These are phyloP conservation scores for Turnera subulata DNA, from an alignment of 345 rosid genomes.

Conservation along the genomic window DNA sequence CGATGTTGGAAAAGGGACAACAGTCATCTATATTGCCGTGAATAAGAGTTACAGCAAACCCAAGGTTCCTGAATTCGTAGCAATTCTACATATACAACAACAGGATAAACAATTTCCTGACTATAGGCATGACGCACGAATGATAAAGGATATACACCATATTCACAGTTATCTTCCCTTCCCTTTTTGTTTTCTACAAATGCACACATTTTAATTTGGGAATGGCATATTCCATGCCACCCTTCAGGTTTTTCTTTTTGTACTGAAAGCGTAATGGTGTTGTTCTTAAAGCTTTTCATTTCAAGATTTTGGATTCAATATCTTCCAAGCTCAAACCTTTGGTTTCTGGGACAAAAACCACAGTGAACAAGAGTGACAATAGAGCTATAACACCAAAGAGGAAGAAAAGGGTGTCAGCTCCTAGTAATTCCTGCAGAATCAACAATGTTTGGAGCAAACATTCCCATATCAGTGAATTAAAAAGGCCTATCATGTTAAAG, in stretches of 20 bases:
- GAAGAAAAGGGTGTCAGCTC: slow-evolving; percentile 86
- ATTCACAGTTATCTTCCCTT: neutral
- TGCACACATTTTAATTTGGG: too few relatives aligned
- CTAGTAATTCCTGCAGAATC: slow-evolving; percentile 67
- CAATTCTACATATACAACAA: too few relatives aligned
- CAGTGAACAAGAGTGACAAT: slow-evolving; percentile 54
- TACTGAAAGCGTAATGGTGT: neutral
- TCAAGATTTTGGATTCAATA: slow-evolving; percentile 75
- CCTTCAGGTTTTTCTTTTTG: neutral
- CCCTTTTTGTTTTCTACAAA: too few relatives aligned
- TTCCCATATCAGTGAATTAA: slow-evolving; percentile 2
- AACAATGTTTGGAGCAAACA: slow-evolving; percentile 9
- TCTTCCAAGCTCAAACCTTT: slow-evolving; percentile 97
- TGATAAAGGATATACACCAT: too few relatives aligned
- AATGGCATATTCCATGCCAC: neutral
- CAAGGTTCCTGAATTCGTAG: too few relatives aligned
- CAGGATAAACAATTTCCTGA: too few relatives aligned
- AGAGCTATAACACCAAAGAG: slow-evolving; percentile 78
- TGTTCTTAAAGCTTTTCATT: slow-evolving; percentile 33
- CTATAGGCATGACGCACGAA: too few relatives aligned
- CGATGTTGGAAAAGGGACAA: too few relatives aligned
- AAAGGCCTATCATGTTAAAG: neutral
- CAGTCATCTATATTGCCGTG: too few relatives aligned
- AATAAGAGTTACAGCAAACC: too few relatives aligned
- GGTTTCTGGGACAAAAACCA: slow-evolving; percentile 75